Conservation (phyloP, 164 flowering plant species). For the Malania oleifera region DNA sequence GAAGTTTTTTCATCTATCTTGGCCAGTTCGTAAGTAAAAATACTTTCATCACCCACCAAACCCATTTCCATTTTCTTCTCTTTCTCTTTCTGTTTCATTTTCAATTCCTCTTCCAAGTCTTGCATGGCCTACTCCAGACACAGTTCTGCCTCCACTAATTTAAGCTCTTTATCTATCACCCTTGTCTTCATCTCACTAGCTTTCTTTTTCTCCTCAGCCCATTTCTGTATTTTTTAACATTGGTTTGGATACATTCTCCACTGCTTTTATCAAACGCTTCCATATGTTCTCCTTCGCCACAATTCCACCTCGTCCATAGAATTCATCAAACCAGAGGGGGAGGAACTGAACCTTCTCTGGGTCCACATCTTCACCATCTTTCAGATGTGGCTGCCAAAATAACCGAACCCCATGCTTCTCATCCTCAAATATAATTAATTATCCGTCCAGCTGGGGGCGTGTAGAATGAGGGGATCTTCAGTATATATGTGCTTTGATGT, state of each 20-base stretch:
- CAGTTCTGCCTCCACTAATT: conserved; percentile 64
- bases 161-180: conserved; percentile 57
- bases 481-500: conserved; percentile 58
- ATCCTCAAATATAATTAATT: conserved; percentile 76
- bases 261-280: conserved; percentile 25
- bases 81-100: conserved; percentile 55
- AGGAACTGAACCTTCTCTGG: conserved; percentile 63
- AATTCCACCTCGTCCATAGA: conserved; percentile 43
- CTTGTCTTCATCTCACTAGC: conserved; percentile 42
- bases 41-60: conserved; percentile 15
- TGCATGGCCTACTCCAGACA: conserved; percentile 60
- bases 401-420: conserved; percentile 74
- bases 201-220: conserved; percentile 72
- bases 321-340: conserved; percentile 89
- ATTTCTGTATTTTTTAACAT: conserved; percentile 43
- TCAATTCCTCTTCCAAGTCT: conserved; percentile 64
- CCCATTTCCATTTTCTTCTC: conserved; percentile 45
- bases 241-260: conserved; percentile 38
- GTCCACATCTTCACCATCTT: conserved; percentile 68
- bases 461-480: conserved; percentile 81
- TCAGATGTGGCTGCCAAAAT: conserved; percentile 78
- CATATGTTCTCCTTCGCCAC: conserved; percentile 26
- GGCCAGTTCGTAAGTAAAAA: too few species aligned
- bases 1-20: conserved; percentile 30
- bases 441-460: conserved; percentile 62